A percentile compares a stretch with the other conserved stretches of the same genome.
These are phyloP conservation scores for Alternaria postmessia DNA, from an alignment of 2,329 filamentous ascomycete genomes.

Conservation along the genomic window DNA sequence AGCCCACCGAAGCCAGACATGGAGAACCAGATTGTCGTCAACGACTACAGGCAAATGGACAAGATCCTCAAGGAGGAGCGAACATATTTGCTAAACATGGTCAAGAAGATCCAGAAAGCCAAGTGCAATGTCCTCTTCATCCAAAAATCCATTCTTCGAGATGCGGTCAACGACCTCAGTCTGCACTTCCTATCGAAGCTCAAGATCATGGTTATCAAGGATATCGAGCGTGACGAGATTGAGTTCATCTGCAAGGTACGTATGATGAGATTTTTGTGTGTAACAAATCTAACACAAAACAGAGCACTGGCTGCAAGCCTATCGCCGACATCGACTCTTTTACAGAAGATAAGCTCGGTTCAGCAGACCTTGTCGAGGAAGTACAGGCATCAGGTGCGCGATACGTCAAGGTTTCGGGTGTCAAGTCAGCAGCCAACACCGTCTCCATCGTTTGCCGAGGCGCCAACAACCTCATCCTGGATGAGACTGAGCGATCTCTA, in stretches of 20 bases:
- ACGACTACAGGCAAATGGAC: constrained; percentile 99
- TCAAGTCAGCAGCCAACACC: constrained; percentile 82
- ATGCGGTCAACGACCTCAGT: constrained; percentile 96
- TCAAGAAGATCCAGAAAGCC: constrained; percentile 99
- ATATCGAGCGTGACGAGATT: constrained; percentile 97
- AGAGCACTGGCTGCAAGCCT: constrained; percentile 95
- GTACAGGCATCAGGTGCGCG: constrained; percentile 85
- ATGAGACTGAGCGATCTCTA: constrained; percentile 94
- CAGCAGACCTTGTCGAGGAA: constrained; percentile 93
- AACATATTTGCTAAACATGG: constrained; percentile 96
- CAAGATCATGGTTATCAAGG: constrained; percentile 94
- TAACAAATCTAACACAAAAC: constrained; percentile 9
- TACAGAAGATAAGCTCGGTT: constrained; percentile 96
- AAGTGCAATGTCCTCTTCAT: constrained; percentile 99
- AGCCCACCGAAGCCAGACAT: constrained; percentile 99
- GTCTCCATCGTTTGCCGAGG: constrained; percentile 94
- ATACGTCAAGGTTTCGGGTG: constrained; percentile 94
- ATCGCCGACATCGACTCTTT: constrained; percentile 99
- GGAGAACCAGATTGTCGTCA: constrained; percentile 99
- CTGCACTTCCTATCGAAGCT: constrained; percentile 98
- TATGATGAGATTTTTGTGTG: constrained; percentile 24
- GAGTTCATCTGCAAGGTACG: constrained; percentile 92
- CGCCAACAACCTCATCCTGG: constrained; percentile 91
- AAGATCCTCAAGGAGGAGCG: constrained; percentile 99
- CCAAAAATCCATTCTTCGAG: constrained; percentile 96